Percentiles rank a stretch among this genome's conserved stretches.
These are phyloP conservation scores for Pyronema domesticum DNA, from an alignment of 495 filamentous ascomycete genomes.

Conservation along the genomic window DNA sequence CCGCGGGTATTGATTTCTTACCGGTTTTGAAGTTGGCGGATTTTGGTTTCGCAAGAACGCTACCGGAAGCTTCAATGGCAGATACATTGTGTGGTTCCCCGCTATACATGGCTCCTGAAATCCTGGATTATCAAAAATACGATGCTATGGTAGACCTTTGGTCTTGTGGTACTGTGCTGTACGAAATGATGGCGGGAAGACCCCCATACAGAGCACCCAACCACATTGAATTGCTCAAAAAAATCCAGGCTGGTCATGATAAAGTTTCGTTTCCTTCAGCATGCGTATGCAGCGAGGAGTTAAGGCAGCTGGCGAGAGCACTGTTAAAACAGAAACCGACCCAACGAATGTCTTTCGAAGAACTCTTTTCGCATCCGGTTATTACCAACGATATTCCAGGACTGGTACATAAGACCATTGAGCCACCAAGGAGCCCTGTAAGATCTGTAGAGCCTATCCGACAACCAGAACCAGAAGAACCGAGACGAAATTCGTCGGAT, in stretches of 20 bases:
- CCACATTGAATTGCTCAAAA: constrained; percentile 81
- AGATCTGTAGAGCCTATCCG: not conserved
- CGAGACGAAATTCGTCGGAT: not conserved
- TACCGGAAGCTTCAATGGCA: constrained; percentile 74
- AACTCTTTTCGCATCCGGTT: constrained; percentile 60
- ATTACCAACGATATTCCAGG: constrained; percentile 68
- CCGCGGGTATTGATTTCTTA: constrained; percentile 64
- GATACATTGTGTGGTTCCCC: constrained; percentile 97
- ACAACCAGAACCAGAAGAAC: too few relatives aligned
- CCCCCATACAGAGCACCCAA: constrained; percentile 86
- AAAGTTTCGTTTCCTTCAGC: constrained; percentile 66
- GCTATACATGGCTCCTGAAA: constrained; percentile 97
- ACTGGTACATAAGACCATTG: constrained; percentile 37
- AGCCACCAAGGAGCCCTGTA: not conserved
- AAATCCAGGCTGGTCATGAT: constrained; percentile 74
- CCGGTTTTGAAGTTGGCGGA: constrained; percentile 96
- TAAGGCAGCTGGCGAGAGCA: constrained; percentile 64
- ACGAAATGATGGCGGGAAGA: constrained; percentile 81
- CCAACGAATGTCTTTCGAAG: constrained; percentile 63
- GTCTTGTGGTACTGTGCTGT: constrained; percentile 90
- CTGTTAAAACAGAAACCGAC: constrained; percentile 72
- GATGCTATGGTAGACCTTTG: constrained; percentile 92
- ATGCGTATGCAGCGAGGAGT: constrained; percentile 46
- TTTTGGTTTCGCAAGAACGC: constrained; percentile 85
- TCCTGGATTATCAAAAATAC: constrained; percentile 91